Conservation (phyloP, 2,329 filamentous ascomycete species). For the Hypoxylon sp. region DNA sequence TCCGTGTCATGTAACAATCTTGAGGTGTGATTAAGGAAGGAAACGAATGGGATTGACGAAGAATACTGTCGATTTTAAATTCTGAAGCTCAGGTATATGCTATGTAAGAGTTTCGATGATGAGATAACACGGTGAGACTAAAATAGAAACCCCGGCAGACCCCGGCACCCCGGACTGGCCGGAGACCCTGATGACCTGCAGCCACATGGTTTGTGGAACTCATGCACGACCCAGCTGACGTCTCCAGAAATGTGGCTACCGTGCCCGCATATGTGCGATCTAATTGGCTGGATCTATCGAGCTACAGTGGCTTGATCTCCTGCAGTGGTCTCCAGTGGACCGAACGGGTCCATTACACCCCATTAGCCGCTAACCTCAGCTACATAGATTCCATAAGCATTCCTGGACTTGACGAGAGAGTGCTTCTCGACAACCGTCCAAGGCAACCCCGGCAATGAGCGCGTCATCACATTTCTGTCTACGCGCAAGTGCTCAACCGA, state of each 20-base stretch:
- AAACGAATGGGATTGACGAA: not conserved
- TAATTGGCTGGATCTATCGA: constrained; percentile 21
- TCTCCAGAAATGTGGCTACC: constrained; percentile 14
- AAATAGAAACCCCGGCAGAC: constrained; percentile 10
- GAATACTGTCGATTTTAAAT: not conserved
- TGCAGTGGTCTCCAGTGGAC: not conserved
- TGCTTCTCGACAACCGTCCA: constrained; percentile 12
- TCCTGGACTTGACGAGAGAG: constrained; percentile 1
- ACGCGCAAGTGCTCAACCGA: constrained; percentile 22
- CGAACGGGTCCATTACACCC: no score
- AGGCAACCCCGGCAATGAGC: constrained; percentile 29
- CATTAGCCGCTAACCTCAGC: constrained; percentile 12
- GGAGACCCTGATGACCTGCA: constrained; percentile 16
- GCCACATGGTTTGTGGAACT: constrained; percentile 13
- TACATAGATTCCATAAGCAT: constrained; percentile 8
- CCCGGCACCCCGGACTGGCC: not conserved
- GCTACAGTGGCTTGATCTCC: constrained; percentile 19
- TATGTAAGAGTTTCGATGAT: not conserved
- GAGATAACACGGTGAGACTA: constrained; percentile 1
- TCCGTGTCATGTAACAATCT: not conserved
- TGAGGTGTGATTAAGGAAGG: not conserved
- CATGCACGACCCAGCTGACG: constrained; percentile 26
- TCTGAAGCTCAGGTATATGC: no score
- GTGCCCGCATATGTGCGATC: not conserved
- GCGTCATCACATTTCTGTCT: constrained; percentile 12